Percentiles rank a stretch among this genome's conserved stretches.
These are phyloP conservation scores for Cercospora sp. DNA, from an alignment of 2,329 filamentous ascomycete species.

Conservation along the genomic window DNA sequence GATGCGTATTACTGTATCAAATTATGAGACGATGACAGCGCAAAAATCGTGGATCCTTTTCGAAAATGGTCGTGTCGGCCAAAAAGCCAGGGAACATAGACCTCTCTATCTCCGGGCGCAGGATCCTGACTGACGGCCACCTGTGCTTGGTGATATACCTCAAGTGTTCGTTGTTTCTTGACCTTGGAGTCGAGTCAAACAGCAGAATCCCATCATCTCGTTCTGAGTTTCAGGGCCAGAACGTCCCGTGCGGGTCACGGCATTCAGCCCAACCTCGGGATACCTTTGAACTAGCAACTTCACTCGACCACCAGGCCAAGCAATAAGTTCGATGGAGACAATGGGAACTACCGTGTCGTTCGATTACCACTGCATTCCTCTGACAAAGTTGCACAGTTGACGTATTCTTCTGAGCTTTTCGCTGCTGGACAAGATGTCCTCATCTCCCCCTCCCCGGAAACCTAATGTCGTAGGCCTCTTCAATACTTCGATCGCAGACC, in stretches of 20 bases:
- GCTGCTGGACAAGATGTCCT: neutral
- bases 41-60: neutral
- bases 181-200: neutral
- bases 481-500: constrained; percentile 17
- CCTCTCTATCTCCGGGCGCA: neutral
- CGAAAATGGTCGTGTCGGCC: neutral
- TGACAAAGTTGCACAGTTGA: neutral
- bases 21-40: neutral
- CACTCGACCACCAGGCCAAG: constrained; percentile 25
- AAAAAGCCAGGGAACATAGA: neutral
- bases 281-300: constrained; percentile 25
- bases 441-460: neutral
- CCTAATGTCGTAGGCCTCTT: constrained; percentile 8
- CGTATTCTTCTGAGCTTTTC: no score
- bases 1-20: neutral
- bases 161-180: neutral
- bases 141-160: neutral
- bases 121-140: neutral
- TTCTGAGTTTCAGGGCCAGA: neutral
- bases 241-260: neutral
- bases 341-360: neutral
- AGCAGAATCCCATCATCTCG: neutral
- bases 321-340: neutral
- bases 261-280: neutral
- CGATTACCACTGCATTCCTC: neutral